Evolutionary conservation across 441 rosid genomes (phyloP).

Genomic region (Sinapis alba): DNA sequence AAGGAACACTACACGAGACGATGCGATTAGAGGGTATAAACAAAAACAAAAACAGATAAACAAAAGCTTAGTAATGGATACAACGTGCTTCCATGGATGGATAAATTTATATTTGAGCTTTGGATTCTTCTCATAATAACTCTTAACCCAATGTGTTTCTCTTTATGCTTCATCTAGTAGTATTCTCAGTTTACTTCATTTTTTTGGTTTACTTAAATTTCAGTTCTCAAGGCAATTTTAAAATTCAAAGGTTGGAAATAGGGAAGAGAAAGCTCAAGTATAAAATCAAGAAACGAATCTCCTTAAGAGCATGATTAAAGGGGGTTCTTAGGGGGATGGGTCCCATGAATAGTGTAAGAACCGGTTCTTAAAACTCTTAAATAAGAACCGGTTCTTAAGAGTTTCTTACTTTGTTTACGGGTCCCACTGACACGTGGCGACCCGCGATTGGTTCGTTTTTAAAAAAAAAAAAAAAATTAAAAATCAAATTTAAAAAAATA

Average conservation of each 20-base stretch:
- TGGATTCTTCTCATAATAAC: conserved; percentile 16
- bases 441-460: too few species aligned
- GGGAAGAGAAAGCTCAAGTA: conserved; percentile 40
- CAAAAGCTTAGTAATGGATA: conserved; percentile 28
- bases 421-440: too few species aligned
- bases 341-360: too few species aligned
- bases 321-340: too few species aligned
- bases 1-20: conserved; percentile 53
- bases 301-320: too few species aligned
- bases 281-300: conserved; percentile 45
- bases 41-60: background rate
- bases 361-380: too few species aligned
- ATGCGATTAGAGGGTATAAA: conserved; percentile 29
- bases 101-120: conserved; percentile 45
- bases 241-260: conserved; percentile 30
- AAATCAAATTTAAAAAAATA: too few species aligned
- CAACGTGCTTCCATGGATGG: conserved; percentile 71
- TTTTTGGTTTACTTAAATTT: background rate
- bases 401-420: too few species aligned
- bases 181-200: background rate
- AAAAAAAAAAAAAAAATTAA: too few species aligned
- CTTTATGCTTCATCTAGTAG: conserved; percentile 13
- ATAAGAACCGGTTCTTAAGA: too few species aligned
- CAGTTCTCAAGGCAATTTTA: conserved; percentile 19
- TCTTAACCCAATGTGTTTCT: conserved; percentile 44